Percentiles rank a stretch among this genome's conserved stretches.
These are phyloP conservation scores for Morella rubra DNA, from an alignment of 306 rosid genomes.

Conservation along the genomic window DNA sequence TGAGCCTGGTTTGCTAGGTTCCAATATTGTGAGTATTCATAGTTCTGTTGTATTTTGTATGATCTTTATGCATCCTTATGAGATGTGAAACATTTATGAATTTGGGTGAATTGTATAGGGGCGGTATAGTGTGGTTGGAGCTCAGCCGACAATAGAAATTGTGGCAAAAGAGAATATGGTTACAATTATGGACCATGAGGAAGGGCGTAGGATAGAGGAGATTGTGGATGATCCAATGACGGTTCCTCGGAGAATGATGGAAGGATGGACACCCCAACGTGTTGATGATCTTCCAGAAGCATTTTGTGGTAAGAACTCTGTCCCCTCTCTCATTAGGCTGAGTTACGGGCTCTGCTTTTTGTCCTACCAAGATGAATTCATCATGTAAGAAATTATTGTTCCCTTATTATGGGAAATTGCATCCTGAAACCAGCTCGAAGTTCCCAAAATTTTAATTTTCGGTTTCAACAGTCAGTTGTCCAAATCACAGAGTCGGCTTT, in stretches of 20 bases:
- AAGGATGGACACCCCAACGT: slow-evolving; percentile 80
- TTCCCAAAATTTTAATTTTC: too few relatives aligned
- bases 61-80: background rate
- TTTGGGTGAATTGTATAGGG: slow-evolving; percentile 51
- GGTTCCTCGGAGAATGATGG: slow-evolving; percentile 77
- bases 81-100: slow-evolving; percentile 7
- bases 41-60: background rate
- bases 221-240: slow-evolving; percentile 75
- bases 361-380: too few relatives aligned
- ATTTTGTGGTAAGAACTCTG: slow-evolving; percentile 63
- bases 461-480: too few relatives aligned
- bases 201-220: slow-evolving; percentile 67
- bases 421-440: too few relatives aligned
- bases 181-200: slow-evolving; percentile 74
- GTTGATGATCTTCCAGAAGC: slow-evolving; percentile 92
- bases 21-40: slow-evolving; percentile 58
- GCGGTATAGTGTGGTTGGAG: slow-evolving; percentile 84
- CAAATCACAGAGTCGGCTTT: too few relatives aligned
- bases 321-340: too few relatives aligned
- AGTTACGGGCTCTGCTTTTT: too few relatives aligned
- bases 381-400: too few relatives aligned
- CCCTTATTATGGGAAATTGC: too few relatives aligned
- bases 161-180: slow-evolving; percentile 92
- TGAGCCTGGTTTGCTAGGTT: slow-evolving; percentile 72
- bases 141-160: slow-evolving; percentile 89